Evolutionary conservation across 208 protist species (phyloP), one percentile per base, ranked within the genome.

Genomic region (Endotrypanum monterogeii): DNA sequence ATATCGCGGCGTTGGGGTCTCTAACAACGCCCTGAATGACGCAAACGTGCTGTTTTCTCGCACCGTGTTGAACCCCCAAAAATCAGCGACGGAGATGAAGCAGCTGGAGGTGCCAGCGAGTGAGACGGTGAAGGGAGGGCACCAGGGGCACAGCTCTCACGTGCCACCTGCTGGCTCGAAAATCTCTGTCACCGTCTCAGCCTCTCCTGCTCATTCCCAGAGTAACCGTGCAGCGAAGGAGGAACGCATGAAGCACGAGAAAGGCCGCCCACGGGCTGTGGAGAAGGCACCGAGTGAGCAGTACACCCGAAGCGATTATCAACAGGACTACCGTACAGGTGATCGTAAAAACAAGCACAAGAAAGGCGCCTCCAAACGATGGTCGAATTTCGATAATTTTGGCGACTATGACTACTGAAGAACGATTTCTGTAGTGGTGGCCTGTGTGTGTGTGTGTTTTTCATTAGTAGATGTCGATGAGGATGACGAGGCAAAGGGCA

Each of bases 261-360:
- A 78, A 62, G 71, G 73, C 4, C 74, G 60, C 9, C 56, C 62
- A 32, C 75, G 61, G 1, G 72, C 60, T 41, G 67, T 63, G 57
- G 30, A 61, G 61, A 75, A 73, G 56, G 66, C 58, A 35, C 44
- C 67, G n/a, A 52, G 68, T 32, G 79, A 77, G 32, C 0, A 60
- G 23, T 75, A 71, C 71, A 81, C 76, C 30, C 79, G 91, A 12
- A 79, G 76, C 4, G 89, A 96, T 56, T 94, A 96, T 73, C 74
- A 89, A 52, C 37, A 75, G 39, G 84, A 94, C 63, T 57, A 71
- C 46, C 76, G 85, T 37, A 79, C 79, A 14, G 80, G 83, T 20
- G 84, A 84, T 5, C 86, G 89, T 4, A 89, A 86, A 35, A 83
- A 77, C 2, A 96, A 96, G 66, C 89, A 96, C 65, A 76, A 89